Evolutionary conservation across 495 filamentous ascomycete species (phyloP).

Genomic region (Penicillium canescens): DNA sequence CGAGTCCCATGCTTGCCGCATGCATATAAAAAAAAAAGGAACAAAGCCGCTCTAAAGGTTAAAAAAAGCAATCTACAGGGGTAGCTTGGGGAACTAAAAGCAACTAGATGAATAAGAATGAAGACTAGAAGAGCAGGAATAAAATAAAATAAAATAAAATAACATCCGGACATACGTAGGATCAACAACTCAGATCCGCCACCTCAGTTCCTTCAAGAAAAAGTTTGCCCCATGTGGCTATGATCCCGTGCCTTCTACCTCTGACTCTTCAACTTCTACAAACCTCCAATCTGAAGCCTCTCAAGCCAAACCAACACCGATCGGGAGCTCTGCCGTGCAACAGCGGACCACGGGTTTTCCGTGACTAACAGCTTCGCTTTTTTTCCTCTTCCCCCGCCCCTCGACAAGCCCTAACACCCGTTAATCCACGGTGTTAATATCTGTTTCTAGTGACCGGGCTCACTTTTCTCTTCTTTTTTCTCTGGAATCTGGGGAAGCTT

Average conservation of each 20-base stretch:
- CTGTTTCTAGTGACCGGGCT: conserved; percentile 19
- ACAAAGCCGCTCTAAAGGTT: neutral
- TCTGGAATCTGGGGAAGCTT: conserved; percentile 41
- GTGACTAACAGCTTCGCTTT: conserved; percentile 49
- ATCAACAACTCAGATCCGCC: neutral
- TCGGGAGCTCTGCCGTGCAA: conserved; percentile 12
- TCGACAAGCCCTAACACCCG: conserved; percentile 16
- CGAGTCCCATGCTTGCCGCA: conserved; percentile 18
- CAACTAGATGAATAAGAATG: neutral
- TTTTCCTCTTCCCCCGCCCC: conserved; percentile 9
- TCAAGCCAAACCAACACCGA: too few relatives aligned
- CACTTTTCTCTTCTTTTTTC: conserved; percentile 10
- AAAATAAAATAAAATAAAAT: neutral
- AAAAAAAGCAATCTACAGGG: conserved; percentile 28
- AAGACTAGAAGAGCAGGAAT: too few relatives aligned
- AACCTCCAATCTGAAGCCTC: too few relatives aligned
- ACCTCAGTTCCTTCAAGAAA: neutral
- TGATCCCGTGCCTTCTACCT: neutral
- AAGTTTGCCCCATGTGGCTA: conserved; percentile 14
- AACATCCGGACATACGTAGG: too few relatives aligned
- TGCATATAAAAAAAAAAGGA: conserved; percentile 13
- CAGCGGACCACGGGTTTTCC: conserved; percentile 36
- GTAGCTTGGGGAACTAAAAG: conserved; percentile 21
- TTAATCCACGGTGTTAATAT: neutral
- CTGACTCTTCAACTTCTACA: neutral